These are phyloP conservation scores for Annona cherimola DNA, from an alignment of 164 flowering plant species.

Conservation along the genomic window DNA sequence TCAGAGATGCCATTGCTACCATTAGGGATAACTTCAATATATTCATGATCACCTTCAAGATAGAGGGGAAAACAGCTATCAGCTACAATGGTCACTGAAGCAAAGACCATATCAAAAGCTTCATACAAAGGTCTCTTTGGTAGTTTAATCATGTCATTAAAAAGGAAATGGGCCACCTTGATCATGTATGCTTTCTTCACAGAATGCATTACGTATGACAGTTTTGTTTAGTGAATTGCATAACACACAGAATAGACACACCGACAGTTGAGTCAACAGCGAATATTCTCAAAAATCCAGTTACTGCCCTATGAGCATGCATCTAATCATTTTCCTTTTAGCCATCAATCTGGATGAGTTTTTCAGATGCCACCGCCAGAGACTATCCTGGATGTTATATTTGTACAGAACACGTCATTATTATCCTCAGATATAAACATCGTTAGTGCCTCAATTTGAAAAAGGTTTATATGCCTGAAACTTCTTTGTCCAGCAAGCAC, in stretches of 20 bases:
- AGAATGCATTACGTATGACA: too few relatives aligned
- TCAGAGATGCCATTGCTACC: slow-evolving; percentile 39
- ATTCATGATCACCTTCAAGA: slow-evolving; percentile 78
- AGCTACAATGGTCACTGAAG: not conserved
- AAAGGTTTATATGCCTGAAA: too few relatives aligned
- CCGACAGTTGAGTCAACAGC: not conserved
- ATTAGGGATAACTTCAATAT: slow-evolving; percentile 60
- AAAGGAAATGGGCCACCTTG: not conserved
- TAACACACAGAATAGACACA: not conserved
- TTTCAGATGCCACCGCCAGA: too few relatives aligned
- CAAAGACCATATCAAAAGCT: too few relatives aligned
- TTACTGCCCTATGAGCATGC: not conserved
- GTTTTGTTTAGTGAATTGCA: too few relatives aligned
- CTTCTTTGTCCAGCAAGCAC: too few relatives aligned
- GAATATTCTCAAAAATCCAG: not conserved
- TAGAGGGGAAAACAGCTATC: not conserved
- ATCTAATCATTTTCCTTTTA: not conserved
- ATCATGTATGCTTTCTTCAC: too few relatives aligned
- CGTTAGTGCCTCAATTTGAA: too few relatives aligned
- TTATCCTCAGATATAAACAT: too few relatives aligned
- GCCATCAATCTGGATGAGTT: not conserved
- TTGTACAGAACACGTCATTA: too few relatives aligned
- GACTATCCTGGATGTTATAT: too few relatives aligned
- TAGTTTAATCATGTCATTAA: not conserved
- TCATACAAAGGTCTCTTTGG: not conserved